Evolutionary conservation across 2,329 filamentous ascomycete genomes (phyloP).

Genomic region (Xylogone sp.): DNA sequence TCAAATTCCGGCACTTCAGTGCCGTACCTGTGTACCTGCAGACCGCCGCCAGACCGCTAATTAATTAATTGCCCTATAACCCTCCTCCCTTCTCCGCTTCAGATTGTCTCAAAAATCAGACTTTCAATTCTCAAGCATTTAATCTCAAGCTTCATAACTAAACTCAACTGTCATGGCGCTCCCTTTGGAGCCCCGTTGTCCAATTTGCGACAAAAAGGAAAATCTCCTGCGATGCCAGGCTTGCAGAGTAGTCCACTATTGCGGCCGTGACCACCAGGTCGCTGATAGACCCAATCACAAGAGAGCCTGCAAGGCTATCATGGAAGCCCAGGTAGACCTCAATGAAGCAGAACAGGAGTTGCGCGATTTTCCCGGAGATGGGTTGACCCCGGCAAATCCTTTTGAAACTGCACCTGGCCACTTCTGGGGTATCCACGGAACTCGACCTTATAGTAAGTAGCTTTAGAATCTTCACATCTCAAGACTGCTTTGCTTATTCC

Average conservation of each 20-base stretch:
- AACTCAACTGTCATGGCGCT: constrained; percentile 1
- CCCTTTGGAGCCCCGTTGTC: constrained; percentile 15
- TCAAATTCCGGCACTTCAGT: too few species aligned
- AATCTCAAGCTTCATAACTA: neutral
- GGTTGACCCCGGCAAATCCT: constrained; percentile 23
- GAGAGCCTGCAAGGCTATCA: constrained; percentile 33
- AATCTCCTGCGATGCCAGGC: constrained; percentile 35
- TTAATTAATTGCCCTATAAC: too few species aligned
- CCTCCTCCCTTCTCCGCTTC: too few species aligned
- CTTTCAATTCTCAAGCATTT: neutral
- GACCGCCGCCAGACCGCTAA: too few species aligned
- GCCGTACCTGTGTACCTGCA: too few species aligned
- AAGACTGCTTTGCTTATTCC: neutral
- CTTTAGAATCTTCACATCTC: neutral
- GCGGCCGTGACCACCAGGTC: constrained; percentile 39
- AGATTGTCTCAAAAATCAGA: too few species aligned
- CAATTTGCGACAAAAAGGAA: constrained; percentile 20
- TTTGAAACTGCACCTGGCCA: constrained; percentile 36
- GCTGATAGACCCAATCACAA: constrained; percentile 36
- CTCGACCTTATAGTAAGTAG: constrained; percentile 36
- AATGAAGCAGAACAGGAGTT: constrained; percentile 34
- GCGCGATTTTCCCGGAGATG: constrained; percentile 26
- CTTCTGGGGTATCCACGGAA: constrained; percentile 39
- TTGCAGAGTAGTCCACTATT: constrained; percentile 43
- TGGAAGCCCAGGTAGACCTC: constrained; percentile 25